These are phyloP conservation scores for Sophora flavescens DNA, from an alignment of 306 rosid species.

Conservation along the genomic window DNA sequence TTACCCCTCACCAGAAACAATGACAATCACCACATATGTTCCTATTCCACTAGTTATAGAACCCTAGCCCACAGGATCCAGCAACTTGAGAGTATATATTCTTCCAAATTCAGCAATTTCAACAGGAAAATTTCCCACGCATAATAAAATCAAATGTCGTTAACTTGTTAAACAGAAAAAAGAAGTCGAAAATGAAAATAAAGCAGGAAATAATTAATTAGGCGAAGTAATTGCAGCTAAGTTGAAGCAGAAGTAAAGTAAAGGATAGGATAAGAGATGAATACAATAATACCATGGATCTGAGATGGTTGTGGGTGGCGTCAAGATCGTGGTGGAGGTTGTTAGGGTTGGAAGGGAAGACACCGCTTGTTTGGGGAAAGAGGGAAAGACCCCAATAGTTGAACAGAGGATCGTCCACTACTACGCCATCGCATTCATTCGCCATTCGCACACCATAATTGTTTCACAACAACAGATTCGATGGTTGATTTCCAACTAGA, in stretches of 20 bases:
- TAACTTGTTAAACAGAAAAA: background rate
- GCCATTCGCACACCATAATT: background rate
- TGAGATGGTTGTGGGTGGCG: slow-evolving; percentile 63
- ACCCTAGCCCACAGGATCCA: slow-evolving; percentile 4
- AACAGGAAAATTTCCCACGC: background rate
- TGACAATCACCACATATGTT: background rate
- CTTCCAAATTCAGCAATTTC: background rate
- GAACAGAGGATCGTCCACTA: slow-evolving; percentile 69
- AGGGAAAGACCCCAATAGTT: slow-evolving; percentile 64
- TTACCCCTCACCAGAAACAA: background rate
- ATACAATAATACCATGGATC: slow-evolving; percentile 52
- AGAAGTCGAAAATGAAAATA: too few species aligned
- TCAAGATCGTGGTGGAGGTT: slow-evolving; percentile 54
- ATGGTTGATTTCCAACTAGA: too few species aligned
- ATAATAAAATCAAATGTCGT: background rate
- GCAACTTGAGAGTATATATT: background rate
- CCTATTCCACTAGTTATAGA: background rate
- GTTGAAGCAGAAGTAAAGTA: background rate
- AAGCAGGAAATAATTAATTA: too few species aligned
- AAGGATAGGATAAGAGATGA: background rate
- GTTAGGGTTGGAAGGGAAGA: slow-evolving; percentile 46
- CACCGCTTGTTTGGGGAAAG: slow-evolving; percentile 48
- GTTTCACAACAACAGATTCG: background rate
- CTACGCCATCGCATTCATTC: slow-evolving; percentile 23
- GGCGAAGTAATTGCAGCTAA: too few species aligned